Evolutionary conservation across 768 basidiomycete species (phyloP).

Genomic region (Hericium coralloides): DNA sequence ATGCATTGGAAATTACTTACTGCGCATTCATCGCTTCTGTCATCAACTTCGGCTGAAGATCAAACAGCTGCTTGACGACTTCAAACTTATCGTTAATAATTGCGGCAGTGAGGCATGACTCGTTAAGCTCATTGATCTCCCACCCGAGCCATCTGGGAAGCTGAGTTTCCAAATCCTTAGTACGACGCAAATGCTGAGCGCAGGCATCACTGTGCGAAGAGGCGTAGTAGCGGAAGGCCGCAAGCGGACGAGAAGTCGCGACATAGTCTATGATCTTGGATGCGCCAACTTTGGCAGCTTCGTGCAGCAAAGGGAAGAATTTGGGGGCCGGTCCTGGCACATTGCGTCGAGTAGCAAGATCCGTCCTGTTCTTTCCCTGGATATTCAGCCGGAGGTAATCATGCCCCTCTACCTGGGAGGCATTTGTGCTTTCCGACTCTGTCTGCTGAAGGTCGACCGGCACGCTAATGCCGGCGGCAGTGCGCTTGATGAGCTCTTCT

Average conservation of each 20-base stretch:
- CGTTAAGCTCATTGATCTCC: constrained; percentile 35
- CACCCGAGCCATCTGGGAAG: constrained; percentile 47
- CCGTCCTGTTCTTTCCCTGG: constrained; percentile 51
- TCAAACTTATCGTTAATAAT: constrained; percentile 29
- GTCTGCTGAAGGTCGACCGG: constrained; percentile 22
- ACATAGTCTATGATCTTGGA: constrained; percentile 38
- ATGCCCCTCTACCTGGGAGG: constrained; percentile 25
- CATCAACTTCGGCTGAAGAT: constrained; percentile 33
- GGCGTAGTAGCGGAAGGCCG: constrained; percentile 43
- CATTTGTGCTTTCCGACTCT: constrained; percentile 20
- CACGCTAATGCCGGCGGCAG: constrained; percentile 26
- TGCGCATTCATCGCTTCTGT: constrained; percentile 31
- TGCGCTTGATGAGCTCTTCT: constrained; percentile 47
- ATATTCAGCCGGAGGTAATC: constrained; percentile 53
- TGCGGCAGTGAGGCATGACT: constrained; percentile 42
- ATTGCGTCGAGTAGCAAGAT: constrained; percentile 29
- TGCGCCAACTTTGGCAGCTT: background rate
- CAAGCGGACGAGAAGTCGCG: constrained; percentile 33
- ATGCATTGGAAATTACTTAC: constrained; percentile 16
- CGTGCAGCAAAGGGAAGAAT: constrained; percentile 2
- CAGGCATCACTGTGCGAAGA: constrained; percentile 31
- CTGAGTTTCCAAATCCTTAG: constrained; percentile 29
- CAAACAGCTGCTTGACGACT: constrained; percentile 35
- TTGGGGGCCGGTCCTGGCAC: background rate
- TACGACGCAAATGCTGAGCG: constrained; percentile 34